Conservation (phyloP, 192 early-diverging fungal genomes). For the Backusella mclennaniae region DNA sequence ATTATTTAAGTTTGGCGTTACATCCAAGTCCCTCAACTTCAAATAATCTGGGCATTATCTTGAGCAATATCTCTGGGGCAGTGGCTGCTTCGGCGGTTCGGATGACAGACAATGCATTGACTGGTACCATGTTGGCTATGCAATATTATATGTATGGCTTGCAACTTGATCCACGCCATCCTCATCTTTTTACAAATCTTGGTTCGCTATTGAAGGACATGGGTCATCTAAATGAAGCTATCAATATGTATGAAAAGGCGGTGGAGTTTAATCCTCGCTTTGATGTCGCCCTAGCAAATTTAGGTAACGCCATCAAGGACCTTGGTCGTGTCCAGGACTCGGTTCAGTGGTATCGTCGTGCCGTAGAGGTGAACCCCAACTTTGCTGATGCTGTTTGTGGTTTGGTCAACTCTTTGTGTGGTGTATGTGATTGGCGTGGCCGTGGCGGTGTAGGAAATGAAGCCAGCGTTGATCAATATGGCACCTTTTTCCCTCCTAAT, state of each 20-base stretch:
- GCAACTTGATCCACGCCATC: conserved; percentile 75
- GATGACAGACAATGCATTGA: conserved; percentile 28
- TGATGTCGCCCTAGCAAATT: conserved; percentile 89
- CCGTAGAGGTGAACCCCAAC: conserved; percentile 80
- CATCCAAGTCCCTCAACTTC: conserved; percentile 84
- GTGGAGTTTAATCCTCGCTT: conserved; percentile 85
- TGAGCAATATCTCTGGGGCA: conserved; percentile 65
- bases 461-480: conserved; percentile 36
- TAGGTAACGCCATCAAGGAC: conserved; percentile 93
- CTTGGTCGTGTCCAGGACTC: conserved; percentile 88
- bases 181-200: conserved; percentile 92
- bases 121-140: conserved; percentile 76
- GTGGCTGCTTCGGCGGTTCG: conserved; percentile 32
- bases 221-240: conserved; percentile 80
- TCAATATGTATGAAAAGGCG: conserved; percentile 87
- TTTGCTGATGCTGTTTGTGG: conserved; percentile 94
- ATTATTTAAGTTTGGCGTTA: conserved; percentile 80
- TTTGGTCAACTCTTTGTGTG: conserved; percentile 81
- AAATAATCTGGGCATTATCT: conserved; percentile 88
- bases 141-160: conserved; percentile 89
- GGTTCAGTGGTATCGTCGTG: conserved; percentile 80
- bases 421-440: conserved; percentile 88
- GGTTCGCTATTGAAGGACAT: conserved; percentile 90
- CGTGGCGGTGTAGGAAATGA: conserved; percentile 62
- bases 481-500: conserved; percentile 24